Conservation (phyloP, 805 yeast genomes). For the Saturnispora ahearnii region DNA sequence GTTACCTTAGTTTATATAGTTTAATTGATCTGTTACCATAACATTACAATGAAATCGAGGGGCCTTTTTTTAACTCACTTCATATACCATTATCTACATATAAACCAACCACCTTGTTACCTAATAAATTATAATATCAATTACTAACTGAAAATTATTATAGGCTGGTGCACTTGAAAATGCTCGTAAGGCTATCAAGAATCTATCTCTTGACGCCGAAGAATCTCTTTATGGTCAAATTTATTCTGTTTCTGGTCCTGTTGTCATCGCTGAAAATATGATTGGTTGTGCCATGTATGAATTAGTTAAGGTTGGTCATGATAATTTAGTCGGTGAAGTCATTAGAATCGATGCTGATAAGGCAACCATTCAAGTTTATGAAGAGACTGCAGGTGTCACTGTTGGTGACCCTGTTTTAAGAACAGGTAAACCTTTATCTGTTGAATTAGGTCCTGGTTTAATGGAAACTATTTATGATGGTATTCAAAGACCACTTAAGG, state of each 20-base stretch:
- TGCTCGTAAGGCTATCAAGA: conserved; percentile 89
- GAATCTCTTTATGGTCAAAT: conserved; percentile 84
- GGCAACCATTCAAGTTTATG: conserved; percentile 98
- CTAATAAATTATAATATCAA: background rate
- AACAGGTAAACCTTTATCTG: conserved; percentile 98
- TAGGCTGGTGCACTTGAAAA: conserved; percentile 95
- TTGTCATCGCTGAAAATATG: conserved; percentile 96
- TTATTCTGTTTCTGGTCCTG: conserved; percentile 97
- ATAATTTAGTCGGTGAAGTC: conserved; percentile 94
- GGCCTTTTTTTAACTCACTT: no score
- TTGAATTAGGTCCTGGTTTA: conserved; percentile 97
- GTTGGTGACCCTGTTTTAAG: conserved; percentile 98
- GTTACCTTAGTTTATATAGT: background rate
- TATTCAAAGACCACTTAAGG: conserved; percentile 96
- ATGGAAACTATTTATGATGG: conserved; percentile 99
- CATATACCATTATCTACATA: background rate
- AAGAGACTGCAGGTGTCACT: conserved; percentile 98
- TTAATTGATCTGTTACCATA: no score
- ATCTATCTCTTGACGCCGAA: conserved; percentile 64
- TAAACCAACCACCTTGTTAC: background rate
- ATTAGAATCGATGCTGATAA: conserved; percentile 94
- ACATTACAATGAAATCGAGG: no score
- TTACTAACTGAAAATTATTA: conserved; percentile 24
- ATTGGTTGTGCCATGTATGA: conserved; percentile 99
- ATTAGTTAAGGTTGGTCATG: conserved; percentile 96